These are phyloP conservation scores for Citrullus mucosospermus DNA, from an alignment of 306 rosid species.

Conservation along the genomic window DNA sequence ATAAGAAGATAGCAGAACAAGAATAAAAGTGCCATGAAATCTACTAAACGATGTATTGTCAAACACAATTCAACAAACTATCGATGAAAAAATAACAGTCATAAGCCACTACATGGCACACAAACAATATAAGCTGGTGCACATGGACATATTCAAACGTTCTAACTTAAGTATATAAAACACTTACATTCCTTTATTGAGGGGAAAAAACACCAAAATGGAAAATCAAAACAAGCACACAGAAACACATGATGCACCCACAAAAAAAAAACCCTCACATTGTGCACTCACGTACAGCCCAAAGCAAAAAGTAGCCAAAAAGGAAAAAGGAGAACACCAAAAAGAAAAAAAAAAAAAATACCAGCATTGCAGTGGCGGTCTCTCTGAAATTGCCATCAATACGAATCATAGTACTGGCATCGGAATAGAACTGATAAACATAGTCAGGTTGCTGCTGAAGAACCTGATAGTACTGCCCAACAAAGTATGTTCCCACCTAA, in stretches of 20 bases:
- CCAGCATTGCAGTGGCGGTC: conserved; percentile 77
- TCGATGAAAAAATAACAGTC: background rate
- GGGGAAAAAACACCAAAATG: background rate
- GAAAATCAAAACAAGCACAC: background rate
- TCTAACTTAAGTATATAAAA: background rate
- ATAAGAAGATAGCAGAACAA: background rate
- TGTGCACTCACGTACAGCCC: background rate
- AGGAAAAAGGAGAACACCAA: background rate
- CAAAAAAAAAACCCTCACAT: background rate
- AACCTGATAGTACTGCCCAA: conserved; percentile 88
- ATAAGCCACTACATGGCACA: background rate
- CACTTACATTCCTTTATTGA: background rate
- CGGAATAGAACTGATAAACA: conserved; percentile 91
- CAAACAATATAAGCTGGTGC: background rate
- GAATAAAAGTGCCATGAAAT: background rate
- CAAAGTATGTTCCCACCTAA: conserved; percentile 94
- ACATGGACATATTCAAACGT: background rate
- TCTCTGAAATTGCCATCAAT: conserved; percentile 59
- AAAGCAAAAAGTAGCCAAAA: background rate
- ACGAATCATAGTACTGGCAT: conserved; percentile 82
- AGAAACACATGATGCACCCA: background rate
- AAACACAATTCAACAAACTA: background rate
- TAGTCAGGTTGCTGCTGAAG: conserved; percentile 80
- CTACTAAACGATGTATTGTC: background rate
- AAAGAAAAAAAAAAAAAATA: conserved; percentile 9